These are phyloP conservation scores for Stachybotrys echinatus DNA, from an alignment of 2,329 filamentous ascomycete species.

Conservation along the genomic window DNA sequence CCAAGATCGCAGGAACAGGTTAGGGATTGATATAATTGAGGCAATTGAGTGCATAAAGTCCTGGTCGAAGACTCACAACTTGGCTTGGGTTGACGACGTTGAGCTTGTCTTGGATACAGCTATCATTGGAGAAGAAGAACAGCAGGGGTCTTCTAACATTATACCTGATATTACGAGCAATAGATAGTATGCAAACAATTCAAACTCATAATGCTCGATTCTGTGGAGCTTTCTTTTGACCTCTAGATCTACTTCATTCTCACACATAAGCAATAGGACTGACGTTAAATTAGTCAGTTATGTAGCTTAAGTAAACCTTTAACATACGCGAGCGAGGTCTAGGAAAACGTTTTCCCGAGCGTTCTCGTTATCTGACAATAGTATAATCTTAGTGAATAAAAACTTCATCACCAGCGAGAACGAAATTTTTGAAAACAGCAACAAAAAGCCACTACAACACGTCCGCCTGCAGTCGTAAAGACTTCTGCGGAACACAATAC, in stretches of 20 bases:
- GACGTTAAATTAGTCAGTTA: too few relatives aligned
- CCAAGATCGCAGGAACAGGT: not conserved
- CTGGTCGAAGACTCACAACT: not conserved
- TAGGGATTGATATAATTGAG: not conserved
- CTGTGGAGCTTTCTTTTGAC: too few relatives aligned
- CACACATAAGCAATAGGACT: too few relatives aligned
- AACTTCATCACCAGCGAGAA: not conserved
- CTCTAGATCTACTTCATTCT: too few relatives aligned
- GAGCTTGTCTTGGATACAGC: not conserved
- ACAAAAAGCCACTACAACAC: not conserved
- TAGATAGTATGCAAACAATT: too few relatives aligned
- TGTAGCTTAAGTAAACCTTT: too few relatives aligned
- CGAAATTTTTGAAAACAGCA: not conserved
- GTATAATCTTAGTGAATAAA: not conserved
- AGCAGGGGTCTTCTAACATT: not conserved
- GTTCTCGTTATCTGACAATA: not conserved
- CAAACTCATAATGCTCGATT: too few relatives aligned
- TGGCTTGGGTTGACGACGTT: not conserved
- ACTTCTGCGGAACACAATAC: too few relatives aligned
- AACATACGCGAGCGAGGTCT: too few relatives aligned
- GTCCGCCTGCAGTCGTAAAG: not conserved
- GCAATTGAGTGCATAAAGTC: constrained; percentile 1
- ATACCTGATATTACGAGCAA: too few relatives aligned
- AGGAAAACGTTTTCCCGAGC: too few relatives aligned
- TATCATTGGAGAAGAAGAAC: not conserved